Evolutionary conservation across 495 filamentous ascomycete species (phyloP), one percentile per base, ranked within the genome.

Genomic region (Hypomontagnella monticulosa): DNA sequence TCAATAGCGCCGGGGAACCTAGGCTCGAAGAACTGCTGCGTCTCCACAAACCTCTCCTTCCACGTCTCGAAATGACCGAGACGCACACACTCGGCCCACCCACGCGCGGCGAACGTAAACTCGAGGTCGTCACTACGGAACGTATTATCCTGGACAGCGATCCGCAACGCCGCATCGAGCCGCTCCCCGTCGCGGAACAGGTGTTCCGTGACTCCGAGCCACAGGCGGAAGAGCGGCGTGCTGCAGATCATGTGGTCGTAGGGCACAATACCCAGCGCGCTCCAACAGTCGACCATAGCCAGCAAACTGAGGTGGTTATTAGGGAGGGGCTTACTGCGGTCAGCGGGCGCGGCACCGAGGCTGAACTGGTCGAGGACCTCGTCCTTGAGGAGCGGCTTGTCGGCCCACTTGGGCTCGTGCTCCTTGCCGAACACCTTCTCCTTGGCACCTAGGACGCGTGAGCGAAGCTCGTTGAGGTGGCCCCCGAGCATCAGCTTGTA

Each of bases 171-270:
- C 70, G 95, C 92, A n/a, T 94, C 88, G 1, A 99, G 87, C 19
- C 97, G 83, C 0, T 85, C 87, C 16, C 87, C 84, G 62, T 93
- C 93, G 51, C 94, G 89, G 80, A 97, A 99, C 15, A 99, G 81
- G 76, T 96, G 96, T 78, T 99, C 93, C 4, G 93, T 93, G n/a
- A 97, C 93, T 44, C 95, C 95, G 46, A 99, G 84, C 93, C 95
- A 97, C 27, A 99, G 86, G 36, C 95, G 90, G 81, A 98, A 99
- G n/a, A 97, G 84, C 86, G 95, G 95, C 11, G 95, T 99, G 10
- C 92, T 96, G 79, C 95, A 99, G 67, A 99, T 97, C 93, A 98
- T 97, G 80, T 99, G 95, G 76, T 98, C 93, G 75, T 98, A 99
- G 1, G 95, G 95, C 32, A 95, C 90, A 63, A 97, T 99, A 32